Base-by-base conservation (phyloP, 225 moss, liverwort and hornwort species). In the Bryoerythrophyllum caledonicum region DNA sequence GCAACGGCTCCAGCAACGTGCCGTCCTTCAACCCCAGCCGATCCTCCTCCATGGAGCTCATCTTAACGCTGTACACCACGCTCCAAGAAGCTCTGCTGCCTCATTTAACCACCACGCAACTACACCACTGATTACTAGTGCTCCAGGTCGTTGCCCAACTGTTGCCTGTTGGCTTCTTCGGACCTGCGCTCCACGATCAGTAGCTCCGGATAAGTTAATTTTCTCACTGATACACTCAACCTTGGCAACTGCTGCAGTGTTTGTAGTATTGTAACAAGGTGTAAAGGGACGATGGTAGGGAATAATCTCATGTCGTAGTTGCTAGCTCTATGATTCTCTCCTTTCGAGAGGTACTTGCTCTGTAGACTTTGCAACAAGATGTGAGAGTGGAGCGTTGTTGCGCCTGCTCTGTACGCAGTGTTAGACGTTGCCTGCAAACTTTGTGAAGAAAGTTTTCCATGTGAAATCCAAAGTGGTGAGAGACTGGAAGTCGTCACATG, bases 1-100 rank as follows among this genome's bases (percentile, higher is more conserved):
- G 24, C 4, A 51, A 79, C 44, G 85, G 76, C 2, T 40, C 79
- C 10, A 85, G 81, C 53, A 38, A 68, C 20, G 40, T 76, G 8
- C 44, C 67, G 0, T 37, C 55, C 3, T 82, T 85, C 65, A 76
- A 73, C 20, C 79, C 85, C 19, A 48, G 20, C 28, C 2, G 8
- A 6, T 71, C 75, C 26, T 13, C 44, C 62, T 66, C 71, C 9
- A 79, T 60, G 75, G 19, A 25, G 0, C 24, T 63, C 0, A 1
- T 72, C 0, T 17, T 63, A 38, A 78, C 62, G 46, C 85, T 81
- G 81, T 15, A 4, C 0, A 74, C 24, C 37, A 34, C 20, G 1
- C 40, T 23, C n/a, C n/a, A n/a, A n/a, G n/a, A n/a, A n/a, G n/a
- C n/a, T n/a, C n/a, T n/a, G n/a, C n/a, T n/a, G n/a, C n/a, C n/a